Base-by-base conservation (phyloP, 495 filamentous ascomycete genomes). In the Annulohypoxylon maeteangense region DNA sequence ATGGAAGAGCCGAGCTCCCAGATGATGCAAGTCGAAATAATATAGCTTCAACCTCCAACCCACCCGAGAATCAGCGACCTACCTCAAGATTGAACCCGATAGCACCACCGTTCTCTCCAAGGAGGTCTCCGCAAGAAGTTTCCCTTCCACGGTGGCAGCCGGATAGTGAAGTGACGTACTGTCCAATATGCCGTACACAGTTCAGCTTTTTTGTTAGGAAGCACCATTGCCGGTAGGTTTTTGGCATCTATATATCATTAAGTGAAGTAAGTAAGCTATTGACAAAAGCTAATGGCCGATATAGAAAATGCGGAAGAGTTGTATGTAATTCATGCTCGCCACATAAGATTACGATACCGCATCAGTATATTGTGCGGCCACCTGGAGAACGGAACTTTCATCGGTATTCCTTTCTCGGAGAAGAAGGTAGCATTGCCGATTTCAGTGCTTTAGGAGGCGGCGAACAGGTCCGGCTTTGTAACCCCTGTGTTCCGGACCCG, bases 241-340 rank as follows among this genome's bases (percentile, higher is more conserved):
- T 45, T 34, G 16, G 4, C 12, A 54, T 31, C 3, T 31, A 27
- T 16, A 27, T 63, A 16, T 7, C 34, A 12, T 11, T 38, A 12
- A 10, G 10, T 14, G 22, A 42, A n/a, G n/a, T n/a, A n/a, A n/a
- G n/a, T n/a, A n/a, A 32, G 14, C 14, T 20, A 50, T 51, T 42
- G 34, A 12, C n/a, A 32, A 66, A 60, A 27, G 40, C 72, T 77
- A 65, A 75, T 38, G 63, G 1, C 3, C 32, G 20, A 10, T 3
- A 7, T 65, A 93, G 94, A 57, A 98, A 97, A 83, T 99, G 95
- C 79, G 95, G 95, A 6, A 87, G 94, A 29, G 96, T 99, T 1
- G 96, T 99, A 12, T 99, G 95, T 78, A 88, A 90, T 58, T 81
- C 87, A 16, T 99, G 95, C 80, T 98, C 96, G 3, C 95, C 96